Evolutionary conservation across 768 basidiomycete genomes (phyloP), one percentile per base, ranked within the genome.

Genomic region (Dioszegia crocea): DNA sequence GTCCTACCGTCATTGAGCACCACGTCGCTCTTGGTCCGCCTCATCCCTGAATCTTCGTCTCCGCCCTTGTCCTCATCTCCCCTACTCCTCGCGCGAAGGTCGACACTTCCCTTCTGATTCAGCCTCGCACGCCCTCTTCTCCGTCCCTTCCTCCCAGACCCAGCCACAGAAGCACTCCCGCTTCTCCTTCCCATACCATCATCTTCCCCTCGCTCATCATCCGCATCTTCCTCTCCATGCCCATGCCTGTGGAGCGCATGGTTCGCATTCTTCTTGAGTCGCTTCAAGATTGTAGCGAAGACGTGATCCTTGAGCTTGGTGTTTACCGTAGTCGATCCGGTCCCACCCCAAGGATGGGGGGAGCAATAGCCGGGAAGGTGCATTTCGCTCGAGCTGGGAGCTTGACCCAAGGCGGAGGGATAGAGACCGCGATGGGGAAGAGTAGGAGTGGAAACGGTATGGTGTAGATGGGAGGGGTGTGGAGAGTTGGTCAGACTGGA

Each of bases 271-370:
- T 65, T 74, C n/a, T 64, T 63, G 45, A 77, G 62, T 38, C 62
- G 82, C 47, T 86, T 84, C 61, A 97, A 80, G 30, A 98, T 85
- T 17, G 89, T 88, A 60, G 84, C 88, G 73, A 99, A 94, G 45
- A 99, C 91, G 66, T 94, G 91, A 71, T 98, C 92, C 77, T 92
- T 93, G 58, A 99, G 80, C 74, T 85, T 89, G 38, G 88, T 91
- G 76, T 99, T 98, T 60, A 97, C 92, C 53, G 86, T 83, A 4
- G 96, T 98, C 14, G 88, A 90, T 1, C 94, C 94, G 1, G 87
- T 88, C 2, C 93, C 94, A 31, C 88, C 89, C 65, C 91, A 91
- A 2, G 68, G 64, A 41, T 68, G 68, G 26, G 71, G 71, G 0
- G 71, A 64, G 29, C 40, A 60, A 24, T 64, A 60, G 4, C 68